A percentile compares a stretch with the other conserved stretches of the same genome.
Evolutionary conservation across 768 basidiomycete species (phyloP).

Genomic region (Gyrodon lividus): DNA sequence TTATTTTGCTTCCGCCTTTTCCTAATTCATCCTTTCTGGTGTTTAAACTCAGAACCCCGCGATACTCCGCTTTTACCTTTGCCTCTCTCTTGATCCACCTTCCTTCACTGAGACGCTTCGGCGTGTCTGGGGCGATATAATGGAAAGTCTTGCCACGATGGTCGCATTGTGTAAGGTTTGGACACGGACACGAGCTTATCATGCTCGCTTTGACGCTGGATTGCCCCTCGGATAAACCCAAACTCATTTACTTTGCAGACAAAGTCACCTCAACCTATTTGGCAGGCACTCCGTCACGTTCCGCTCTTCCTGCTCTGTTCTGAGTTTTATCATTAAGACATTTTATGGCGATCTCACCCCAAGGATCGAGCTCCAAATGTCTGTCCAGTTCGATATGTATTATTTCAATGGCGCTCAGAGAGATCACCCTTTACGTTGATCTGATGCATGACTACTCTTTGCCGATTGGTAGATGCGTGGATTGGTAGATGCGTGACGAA

Average conservation of each 20-base stretch:
- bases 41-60: constrained; percentile 31
- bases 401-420: neutral
- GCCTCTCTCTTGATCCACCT: constrained; percentile 3
- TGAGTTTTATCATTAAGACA: constrained; percentile 22
- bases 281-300: constrained; percentile 23
- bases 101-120: constrained; percentile 19
- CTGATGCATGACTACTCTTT: no score
- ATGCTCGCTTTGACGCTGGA: neutral
- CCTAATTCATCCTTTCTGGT: constrained; percentile 10
- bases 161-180: neutral
- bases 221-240: constrained; percentile 5
- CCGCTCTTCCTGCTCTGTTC: constrained; percentile 23
- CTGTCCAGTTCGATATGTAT: neutral
- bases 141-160: neutral
- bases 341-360: constrained; percentile 21
- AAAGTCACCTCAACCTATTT: constrained; percentile 15
- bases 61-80: constrained; percentile 12
- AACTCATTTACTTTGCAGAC: constrained; percentile 5
- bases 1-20: constrained; percentile 34
- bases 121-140: neutral
- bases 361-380: neutral
- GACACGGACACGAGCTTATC: neutral
- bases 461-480: no score
- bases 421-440: neutral
- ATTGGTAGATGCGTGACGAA: no score